Evolutionary conservation across 257 asterid genomes (phyloP).

Genomic region (Linderniella brevidens): DNA sequence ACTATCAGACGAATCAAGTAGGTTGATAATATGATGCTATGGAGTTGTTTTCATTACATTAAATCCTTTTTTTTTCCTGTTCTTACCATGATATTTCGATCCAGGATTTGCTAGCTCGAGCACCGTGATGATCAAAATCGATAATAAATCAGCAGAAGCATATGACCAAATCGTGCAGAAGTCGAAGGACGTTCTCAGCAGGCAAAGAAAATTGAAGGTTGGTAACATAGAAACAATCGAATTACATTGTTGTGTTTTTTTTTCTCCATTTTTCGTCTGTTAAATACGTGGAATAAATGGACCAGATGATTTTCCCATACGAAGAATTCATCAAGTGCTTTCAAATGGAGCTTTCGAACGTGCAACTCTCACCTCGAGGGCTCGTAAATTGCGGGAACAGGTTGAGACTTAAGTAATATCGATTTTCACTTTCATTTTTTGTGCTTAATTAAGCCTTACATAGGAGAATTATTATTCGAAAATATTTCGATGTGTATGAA

Average conservation of each 20-base stretch:
- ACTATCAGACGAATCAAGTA: constrained; percentile 34
- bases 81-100: constrained; percentile 11
- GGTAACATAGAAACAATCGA: too few relatives aligned
- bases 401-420: constrained; percentile 10
- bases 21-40: constrained; percentile 12
- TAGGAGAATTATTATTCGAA: too few relatives aligned
- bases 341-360: constrained; percentile 37
- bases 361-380: constrained; percentile 41
- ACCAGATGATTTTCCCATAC: constrained; percentile 80
- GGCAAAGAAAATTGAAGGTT: constrained; percentile 54
- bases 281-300: neutral
- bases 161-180: constrained; percentile 21
- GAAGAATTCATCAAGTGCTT: constrained; percentile 73
- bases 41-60: too few relatives aligned
- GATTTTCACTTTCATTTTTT: too few relatives aligned
- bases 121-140: constrained; percentile 19
- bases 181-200: constrained; percentile 16
- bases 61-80: constrained; percentile 11
- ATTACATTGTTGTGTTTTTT: too few relatives aligned
- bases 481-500: too few relatives aligned
- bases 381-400: constrained; percentile 76
- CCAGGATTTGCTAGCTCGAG: constrained; percentile 35
- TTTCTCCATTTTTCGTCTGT: too few relatives aligned
- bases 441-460: too few relatives aligned
- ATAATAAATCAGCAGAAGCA: constrained; percentile 27